Evolutionary conservation across 1,284 basidiomycete species (phyloP).

Genomic region (Flammula alnicola): DNA sequence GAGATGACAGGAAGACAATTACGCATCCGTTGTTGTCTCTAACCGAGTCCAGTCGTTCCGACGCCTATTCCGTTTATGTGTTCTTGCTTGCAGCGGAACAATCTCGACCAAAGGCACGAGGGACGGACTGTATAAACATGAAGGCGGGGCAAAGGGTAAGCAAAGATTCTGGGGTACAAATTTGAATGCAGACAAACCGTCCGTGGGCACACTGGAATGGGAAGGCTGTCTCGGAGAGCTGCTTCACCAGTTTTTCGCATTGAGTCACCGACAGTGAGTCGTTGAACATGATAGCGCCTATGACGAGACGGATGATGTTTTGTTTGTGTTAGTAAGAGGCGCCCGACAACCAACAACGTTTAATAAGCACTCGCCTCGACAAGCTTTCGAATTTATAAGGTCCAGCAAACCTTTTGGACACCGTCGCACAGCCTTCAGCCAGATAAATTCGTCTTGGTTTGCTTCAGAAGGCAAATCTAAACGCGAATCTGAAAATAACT

Average conservation of each 20-base stretch:
- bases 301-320: constrained; percentile 2
- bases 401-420: constrained; percentile 83
- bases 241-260: constrained; percentile 68
- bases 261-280: constrained; percentile 74
- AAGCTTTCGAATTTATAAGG: constrained; percentile 91
- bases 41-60: constrained; percentile 23
- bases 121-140: too few species aligned
- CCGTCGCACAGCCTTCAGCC: constrained; percentile 75
- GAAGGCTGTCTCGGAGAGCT: constrained; percentile 73
- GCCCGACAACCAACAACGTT: not conserved
- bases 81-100: constrained; percentile 12
- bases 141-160: too few species aligned
- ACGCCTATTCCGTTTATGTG: constrained; percentile 16
- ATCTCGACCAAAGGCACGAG: constrained; percentile 38
- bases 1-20: constrained; percentile 18
- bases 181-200: constrained; percentile 48
- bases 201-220: constrained; percentile 97
- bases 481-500: constrained; percentile 26
- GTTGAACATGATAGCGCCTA: constrained; percentile 97
- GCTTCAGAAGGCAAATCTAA: constrained; percentile 22
- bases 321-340: not conserved
- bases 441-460: constrained; percentile 45
- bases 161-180: constrained; percentile 8
- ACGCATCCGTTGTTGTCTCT: constrained; percentile 21
- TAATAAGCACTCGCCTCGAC: constrained; percentile 66